Percentiles rank a stretch among this genome's conserved stretches.
These are phyloP conservation scores for Aspergillus homomorphus DNA, from an alignment of 495 filamentous ascomycete genomes.

Conservation along the genomic window DNA sequence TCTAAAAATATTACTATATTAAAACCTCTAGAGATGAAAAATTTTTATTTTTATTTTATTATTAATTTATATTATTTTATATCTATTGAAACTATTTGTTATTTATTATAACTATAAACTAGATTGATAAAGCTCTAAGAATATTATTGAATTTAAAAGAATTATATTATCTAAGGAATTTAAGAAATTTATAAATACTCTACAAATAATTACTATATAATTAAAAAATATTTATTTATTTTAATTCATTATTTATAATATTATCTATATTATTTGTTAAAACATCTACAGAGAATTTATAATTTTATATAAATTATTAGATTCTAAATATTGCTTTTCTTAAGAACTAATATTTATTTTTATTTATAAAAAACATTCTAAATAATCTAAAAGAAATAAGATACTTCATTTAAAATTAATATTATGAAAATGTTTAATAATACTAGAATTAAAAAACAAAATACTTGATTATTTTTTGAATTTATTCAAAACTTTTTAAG, in stretches of 20 bases:
- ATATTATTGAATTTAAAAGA: background rate
- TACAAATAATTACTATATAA: background rate
- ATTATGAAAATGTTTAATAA: background rate
- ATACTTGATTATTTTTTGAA: background rate
- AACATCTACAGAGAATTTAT: too few relatives aligned
- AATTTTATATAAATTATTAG: background rate
- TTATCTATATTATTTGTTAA: background rate
- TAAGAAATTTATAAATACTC: too few relatives aligned
- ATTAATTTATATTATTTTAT: background rate
- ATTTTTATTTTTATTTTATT: conserved; percentile 2
- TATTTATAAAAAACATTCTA: background rate
- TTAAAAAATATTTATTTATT: background rate
- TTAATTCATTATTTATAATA: background rate
- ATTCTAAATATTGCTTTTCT: background rate
- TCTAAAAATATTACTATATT: background rate
- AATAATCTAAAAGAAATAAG: conserved; percentile 2
- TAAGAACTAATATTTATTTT: background rate
- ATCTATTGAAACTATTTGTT: background rate
- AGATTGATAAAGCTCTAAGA: background rate
- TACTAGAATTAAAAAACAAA: conserved; percentile 1
- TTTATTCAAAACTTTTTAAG: background rate
- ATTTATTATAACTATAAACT: background rate
- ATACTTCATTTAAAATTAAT: background rate
- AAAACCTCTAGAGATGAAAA: background rate
- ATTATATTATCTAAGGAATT: background rate